phyloP scores from a whole-genome alignment of 306 rosid genomes.

The Sesbania bispinosa region DNA sequence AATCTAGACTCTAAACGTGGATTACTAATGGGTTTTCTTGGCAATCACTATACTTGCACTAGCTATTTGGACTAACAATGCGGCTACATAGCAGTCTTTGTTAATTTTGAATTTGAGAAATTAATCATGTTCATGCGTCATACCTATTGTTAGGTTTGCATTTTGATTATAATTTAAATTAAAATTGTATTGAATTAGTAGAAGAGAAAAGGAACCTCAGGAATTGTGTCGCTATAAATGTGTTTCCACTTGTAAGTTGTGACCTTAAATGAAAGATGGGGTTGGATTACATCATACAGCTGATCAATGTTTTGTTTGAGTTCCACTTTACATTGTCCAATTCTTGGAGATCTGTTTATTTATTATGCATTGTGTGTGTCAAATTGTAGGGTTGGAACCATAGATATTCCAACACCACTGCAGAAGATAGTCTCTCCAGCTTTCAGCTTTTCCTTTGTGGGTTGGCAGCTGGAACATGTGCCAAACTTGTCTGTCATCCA shows the following conservation, averaged over 20 bases:
- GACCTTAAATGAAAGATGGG: background rate
- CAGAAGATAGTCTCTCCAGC: constrained; percentile 56
- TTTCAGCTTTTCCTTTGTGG: constrained; percentile 86
- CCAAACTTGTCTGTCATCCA: constrained; percentile 95
- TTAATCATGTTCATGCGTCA: background rate
- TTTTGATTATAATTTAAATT: background rate
- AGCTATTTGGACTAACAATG: background rate
- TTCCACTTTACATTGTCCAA: background rate
- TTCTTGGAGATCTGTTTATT: background rate
- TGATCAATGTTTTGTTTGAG: constrained; percentile 4
- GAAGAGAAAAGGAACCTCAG: background rate
- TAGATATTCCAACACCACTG: constrained; percentile 25
- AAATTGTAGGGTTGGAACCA: constrained; percentile 67
- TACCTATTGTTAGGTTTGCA: background rate
- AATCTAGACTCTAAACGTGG: background rate
- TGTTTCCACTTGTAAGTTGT: background rate
- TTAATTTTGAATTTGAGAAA: background rate
- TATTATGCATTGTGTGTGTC: background rate
- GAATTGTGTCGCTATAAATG: background rate
- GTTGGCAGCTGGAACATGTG: constrained; percentile 91
- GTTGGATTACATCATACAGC: constrained; percentile 13
- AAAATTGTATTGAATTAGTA: background rate
- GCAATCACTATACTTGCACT: background rate
- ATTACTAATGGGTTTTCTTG: background rate
- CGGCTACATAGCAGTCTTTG: background rate